Base-by-base conservation (phyloP, 202 grass and related monocot species). In the Hordeum pubiflorum region DNA sequence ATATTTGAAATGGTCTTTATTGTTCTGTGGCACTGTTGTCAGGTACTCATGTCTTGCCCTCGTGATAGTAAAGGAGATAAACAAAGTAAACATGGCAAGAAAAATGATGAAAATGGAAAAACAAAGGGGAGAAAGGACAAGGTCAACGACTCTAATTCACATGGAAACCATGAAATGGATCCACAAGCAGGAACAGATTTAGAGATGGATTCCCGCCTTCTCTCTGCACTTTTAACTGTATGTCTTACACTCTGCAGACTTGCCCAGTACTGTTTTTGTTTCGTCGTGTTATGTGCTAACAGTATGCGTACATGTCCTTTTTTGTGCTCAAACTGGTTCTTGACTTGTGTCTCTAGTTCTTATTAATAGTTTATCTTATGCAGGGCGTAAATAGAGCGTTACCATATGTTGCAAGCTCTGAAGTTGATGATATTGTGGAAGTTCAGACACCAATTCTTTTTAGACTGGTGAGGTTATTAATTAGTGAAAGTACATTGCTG, bases 371-470 rank as follows among this genome's bases (percentile, higher is more conserved):
- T 63, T 50, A 79, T 87, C 57, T 77, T 83, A 82, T 85, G 76
- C 84, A 97, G 94, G 94, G 94, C 15, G 88, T 93, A 65, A 97
- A 97, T 83, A 92, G 94, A 87, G 95, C 95, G 81, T 91, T 97
- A 86, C 95, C 95, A 67, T 97, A 85, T 86, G 88, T 97, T 70
- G 91, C 95, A 33, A 94, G 92, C 55, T 89, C 93, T 54, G 95
- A 97, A 93, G 90, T 93, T 63, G 90, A 97, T 89, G 90, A 91
- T 91, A 91, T 97, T 75, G 84, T 97, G 59, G 95, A 97, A 79
- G 84, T 91, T 82, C 95, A 94, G 80, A 93, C 92, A 69, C 92
- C 95, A 40, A 79, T 93, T 76, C 92, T 97, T 69, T 94, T 94
- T 58, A 92, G 84, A 97, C 87, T 97, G 88, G 95, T 97, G 81